phyloP scores from a whole-genome alignment of 495 filamentous ascomycete genomes.

The Hyaloscypha variabilis region DNA sequence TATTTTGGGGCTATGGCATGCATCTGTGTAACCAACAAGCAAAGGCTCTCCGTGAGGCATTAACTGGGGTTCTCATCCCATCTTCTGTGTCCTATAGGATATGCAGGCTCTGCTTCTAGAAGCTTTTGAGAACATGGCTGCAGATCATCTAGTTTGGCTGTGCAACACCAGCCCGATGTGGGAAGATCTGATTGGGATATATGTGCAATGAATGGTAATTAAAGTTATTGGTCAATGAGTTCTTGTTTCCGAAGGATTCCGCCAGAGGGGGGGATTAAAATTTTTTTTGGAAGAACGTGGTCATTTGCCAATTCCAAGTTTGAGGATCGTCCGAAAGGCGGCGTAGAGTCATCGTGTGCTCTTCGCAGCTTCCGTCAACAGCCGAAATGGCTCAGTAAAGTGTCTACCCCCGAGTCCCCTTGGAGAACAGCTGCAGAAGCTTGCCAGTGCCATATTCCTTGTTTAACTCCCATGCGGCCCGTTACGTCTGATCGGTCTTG shows the following conservation, averaged over 20 bases:
- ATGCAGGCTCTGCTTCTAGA: conserved; percentile 19
- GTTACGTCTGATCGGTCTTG: neutral
- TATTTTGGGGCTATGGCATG: conserved; percentile 24
- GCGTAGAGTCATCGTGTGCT: neutral
- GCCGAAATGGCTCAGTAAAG: conserved; percentile 22
- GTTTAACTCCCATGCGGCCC: neutral
- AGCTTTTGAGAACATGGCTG: conserved; percentile 24
- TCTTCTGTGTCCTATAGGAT: conserved; percentile 4
- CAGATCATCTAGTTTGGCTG: conserved; percentile 9
- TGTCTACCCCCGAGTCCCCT: neutral
- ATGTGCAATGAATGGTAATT: neutral
- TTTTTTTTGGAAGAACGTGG: neutral
- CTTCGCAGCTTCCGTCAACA: neutral
- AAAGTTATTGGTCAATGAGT: conserved; percentile 6
- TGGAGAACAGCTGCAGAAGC: neutral
- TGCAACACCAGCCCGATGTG: neutral
- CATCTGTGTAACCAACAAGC: neutral
- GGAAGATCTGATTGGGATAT: neutral
- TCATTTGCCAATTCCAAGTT: neutral
- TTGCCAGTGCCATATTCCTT: neutral
- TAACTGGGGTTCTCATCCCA: neutral
- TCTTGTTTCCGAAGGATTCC: neutral
- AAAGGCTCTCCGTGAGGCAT: neutral
- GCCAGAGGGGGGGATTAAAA: neutral
- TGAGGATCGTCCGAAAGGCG: neutral